Conservation (phyloP, 805 yeast genomes). For the Yarrowia hollandica region DNA sequence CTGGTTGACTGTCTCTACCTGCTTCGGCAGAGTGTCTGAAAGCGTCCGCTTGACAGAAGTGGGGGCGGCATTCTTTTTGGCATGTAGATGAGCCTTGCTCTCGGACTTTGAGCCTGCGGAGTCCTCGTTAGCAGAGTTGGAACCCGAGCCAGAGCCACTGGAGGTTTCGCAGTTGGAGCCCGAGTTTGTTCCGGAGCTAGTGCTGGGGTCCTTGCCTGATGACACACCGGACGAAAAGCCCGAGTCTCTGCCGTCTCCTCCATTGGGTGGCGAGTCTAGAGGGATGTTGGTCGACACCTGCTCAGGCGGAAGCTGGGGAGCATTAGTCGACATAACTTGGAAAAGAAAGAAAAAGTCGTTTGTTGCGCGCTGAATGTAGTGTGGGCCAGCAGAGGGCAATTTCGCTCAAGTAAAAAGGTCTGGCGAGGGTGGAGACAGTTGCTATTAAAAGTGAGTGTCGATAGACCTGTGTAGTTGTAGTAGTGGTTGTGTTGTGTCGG, state of each 20-base stretch:
- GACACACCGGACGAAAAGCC: constrained; percentile 23
- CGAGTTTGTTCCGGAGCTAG: constrained; percentile 12
- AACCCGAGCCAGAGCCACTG: constrained; percentile 18
- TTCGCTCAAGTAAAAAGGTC: too few relatives aligned
- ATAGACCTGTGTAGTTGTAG: too few relatives aligned
- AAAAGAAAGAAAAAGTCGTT: too few relatives aligned
- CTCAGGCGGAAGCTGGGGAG: background rate
- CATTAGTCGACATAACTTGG: background rate
- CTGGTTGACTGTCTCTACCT: background rate
- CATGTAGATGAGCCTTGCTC: background rate
- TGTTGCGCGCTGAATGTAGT: too few relatives aligned
- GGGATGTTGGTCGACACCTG: background rate
- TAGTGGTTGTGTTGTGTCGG: too few relatives aligned
- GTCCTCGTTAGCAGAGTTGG: constrained; percentile 17
- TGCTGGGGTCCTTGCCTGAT: constrained; percentile 2
- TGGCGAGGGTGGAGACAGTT: too few relatives aligned
- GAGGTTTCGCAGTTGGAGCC: constrained; percentile 14
- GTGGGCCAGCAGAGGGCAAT: too few relatives aligned
- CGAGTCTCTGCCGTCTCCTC: constrained; percentile 14
- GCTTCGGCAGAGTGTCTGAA: constrained; percentile 4
- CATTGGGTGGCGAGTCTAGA: constrained; percentile 11
- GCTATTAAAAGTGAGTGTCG: too few relatives aligned
- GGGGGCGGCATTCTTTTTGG: background rate
- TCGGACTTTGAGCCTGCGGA: constrained; percentile 14
- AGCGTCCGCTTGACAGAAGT: background rate